Conservation (phyloP, 306 rosid species). For the Mimosa bimucronata region DNA sequence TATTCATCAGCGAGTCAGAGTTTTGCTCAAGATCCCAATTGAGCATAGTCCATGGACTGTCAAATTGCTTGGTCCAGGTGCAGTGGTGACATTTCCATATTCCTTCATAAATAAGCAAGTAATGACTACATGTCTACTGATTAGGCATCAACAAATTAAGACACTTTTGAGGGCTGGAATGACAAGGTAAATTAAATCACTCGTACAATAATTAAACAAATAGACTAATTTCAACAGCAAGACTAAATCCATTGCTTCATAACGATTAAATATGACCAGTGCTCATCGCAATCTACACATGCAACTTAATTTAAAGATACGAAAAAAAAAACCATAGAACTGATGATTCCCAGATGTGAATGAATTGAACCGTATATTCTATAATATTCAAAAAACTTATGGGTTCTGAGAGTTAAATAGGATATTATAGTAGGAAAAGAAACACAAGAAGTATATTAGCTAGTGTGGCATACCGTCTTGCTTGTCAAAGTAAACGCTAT, state of each 20-base stretch:
- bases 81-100: slow-evolving; percentile 63
- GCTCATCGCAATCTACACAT: not conserved
- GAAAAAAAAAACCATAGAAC: not conserved
- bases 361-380: not conserved
- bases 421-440: not conserved
- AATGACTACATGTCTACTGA: slow-evolving; percentile 29
- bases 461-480: slow-evolving; percentile 37
- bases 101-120: slow-evolving; percentile 52
- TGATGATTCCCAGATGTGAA: not conserved
- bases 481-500: slow-evolving; percentile 54
- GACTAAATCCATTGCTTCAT: slow-evolving; percentile 9
- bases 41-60: slow-evolving; percentile 29
- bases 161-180: not conserved
- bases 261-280: not conserved
- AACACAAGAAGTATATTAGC: not conserved
- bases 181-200: not conserved
- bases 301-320: not conserved
- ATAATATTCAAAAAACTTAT: not conserved
- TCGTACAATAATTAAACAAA: not conserved
- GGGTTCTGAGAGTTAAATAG: not conserved
- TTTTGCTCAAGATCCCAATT: slow-evolving; percentile 31
- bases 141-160: slow-evolving; percentile 12
- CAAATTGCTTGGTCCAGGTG: slow-evolving; percentile 52
- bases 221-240: not conserved
- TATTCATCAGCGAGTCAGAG: slow-evolving; percentile 42